Conservation (phyloP, 495 filamentous ascomycete species). For the Choiromyces venosus region DNA sequence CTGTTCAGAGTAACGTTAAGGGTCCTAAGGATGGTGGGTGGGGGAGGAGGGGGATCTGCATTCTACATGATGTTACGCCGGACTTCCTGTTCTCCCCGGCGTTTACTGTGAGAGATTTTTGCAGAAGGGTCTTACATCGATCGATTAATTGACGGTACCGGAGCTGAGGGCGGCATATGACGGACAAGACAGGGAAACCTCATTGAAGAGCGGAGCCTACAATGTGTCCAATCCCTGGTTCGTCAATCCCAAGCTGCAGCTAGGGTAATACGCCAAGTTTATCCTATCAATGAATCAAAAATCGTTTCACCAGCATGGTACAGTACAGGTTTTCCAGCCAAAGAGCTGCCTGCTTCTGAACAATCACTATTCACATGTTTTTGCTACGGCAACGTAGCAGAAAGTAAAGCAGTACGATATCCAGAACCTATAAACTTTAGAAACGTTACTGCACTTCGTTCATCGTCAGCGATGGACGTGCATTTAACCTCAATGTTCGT, state of each 20-base stretch:
- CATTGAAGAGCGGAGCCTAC: not conserved
- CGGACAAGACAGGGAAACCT: not conserved
- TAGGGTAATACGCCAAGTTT: not conserved
- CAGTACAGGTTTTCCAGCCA: too few species aligned
- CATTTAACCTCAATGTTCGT: not conserved
- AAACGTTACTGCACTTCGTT: not conserved
- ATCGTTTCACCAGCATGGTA: not conserved
- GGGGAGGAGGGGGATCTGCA: not conserved
- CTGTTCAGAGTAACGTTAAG: not conserved
- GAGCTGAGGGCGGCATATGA: not conserved
- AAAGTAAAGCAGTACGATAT: not conserved
- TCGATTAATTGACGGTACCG: not conserved
- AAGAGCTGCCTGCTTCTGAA: not conserved
- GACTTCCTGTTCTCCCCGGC: not conserved
- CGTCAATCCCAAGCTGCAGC: not conserved
- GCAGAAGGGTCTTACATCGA: not conserved
- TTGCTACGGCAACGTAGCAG: not conserved
- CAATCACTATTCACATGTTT: not conserved
- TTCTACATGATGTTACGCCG: not conserved
- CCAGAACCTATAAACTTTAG: not conserved
- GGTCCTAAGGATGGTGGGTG: not conserved
- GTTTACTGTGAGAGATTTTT: not conserved
- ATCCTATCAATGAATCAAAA: not conserved
- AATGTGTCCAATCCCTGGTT: not conserved
- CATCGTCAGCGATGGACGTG: not conserved